Conservation (phyloP, 148 eudicot species). For the Suaeda aralocaspica region DNA sequence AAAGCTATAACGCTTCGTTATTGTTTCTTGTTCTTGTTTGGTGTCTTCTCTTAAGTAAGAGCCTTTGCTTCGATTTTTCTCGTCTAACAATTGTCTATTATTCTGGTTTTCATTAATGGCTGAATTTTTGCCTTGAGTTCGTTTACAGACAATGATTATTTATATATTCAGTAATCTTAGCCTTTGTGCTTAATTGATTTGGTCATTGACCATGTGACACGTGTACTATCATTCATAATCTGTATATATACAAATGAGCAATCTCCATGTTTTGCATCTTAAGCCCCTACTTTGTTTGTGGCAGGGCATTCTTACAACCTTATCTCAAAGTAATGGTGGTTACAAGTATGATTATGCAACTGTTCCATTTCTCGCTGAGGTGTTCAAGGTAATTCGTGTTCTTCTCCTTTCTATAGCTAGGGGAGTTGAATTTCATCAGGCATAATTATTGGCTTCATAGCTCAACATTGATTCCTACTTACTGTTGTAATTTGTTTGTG, state of each 20-base stretch:
- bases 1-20: background rate
- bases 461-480: slow-evolving; percentile 5
- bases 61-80: background rate
- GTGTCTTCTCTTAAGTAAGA: background rate
- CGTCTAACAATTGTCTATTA: background rate
- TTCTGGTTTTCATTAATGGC: background rate
- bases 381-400: slow-evolving; percentile 51
- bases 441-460: slow-evolving; percentile 2
- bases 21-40: background rate
- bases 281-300: slow-evolving; percentile 15
- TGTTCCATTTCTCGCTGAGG: slow-evolving; percentile 80
- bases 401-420: background rate
- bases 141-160: too few relatives aligned
- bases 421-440: slow-evolving; percentile 2
- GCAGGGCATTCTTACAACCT: slow-evolving; percentile 78
- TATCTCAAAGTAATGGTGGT: slow-evolving; percentile 66
- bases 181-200: background rate
- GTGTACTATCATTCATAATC: background rate
- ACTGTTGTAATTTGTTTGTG: slow-evolving; percentile 9
- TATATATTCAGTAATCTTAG: background rate
- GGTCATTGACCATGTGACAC: background rate
- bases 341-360: slow-evolving; percentile 84
- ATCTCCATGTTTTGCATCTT: background rate
- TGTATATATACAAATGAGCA: background rate
- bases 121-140: too few relatives aligned